phyloP scores from a whole-genome alignment of 1,284 basidiomycete genomes.

The Cryptococcus sp. region DNA sequence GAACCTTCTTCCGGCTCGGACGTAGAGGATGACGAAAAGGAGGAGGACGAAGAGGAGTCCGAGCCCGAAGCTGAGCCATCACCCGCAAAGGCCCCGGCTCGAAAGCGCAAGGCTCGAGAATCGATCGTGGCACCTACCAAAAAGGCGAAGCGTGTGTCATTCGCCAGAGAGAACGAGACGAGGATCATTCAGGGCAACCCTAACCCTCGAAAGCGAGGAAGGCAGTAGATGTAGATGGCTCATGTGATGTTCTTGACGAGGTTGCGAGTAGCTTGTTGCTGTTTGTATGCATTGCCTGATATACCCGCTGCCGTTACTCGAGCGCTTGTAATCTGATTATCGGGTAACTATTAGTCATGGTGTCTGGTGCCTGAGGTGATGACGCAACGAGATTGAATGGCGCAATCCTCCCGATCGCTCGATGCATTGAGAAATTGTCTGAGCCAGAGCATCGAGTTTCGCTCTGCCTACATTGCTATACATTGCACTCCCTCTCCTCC shows the following conservation, averaged over 20 bases:
- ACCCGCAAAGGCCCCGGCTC: conserved; percentile 7
- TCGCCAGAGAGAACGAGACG: conserved; percentile 15
- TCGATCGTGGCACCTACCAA: conserved; percentile 19
- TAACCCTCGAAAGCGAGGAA: conserved; percentile 21
- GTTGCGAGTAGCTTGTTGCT: background rate
- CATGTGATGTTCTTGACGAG: background rate
- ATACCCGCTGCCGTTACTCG: no score
- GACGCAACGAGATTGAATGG: no score
- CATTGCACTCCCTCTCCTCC: no score
- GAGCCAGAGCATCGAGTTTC: no score
- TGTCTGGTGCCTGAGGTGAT: no score
- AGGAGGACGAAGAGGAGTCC: conserved; percentile 34
- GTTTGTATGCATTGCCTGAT: no score
- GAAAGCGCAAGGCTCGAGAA: conserved; percentile 23
- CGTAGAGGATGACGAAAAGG: conserved; percentile 38
- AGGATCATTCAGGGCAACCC: conserved; percentile 16
- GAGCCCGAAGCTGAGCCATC: conserved; percentile 24
- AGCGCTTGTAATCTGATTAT: no score
- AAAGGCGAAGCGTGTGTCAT: conserved; percentile 37
- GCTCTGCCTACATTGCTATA: no score
- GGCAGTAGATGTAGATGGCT: conserved; percentile 6
- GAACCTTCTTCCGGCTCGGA: conserved; percentile 45
- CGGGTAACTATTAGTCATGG: no score
- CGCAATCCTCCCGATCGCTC: no score
- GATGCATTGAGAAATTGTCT: no score